Percentiles rank a stretch among this genome's conserved stretches.
These are phyloP conservation scores for Echinosophora koreensis DNA, from an alignment of 306 rosid genomes.

Conservation along the genomic window DNA sequence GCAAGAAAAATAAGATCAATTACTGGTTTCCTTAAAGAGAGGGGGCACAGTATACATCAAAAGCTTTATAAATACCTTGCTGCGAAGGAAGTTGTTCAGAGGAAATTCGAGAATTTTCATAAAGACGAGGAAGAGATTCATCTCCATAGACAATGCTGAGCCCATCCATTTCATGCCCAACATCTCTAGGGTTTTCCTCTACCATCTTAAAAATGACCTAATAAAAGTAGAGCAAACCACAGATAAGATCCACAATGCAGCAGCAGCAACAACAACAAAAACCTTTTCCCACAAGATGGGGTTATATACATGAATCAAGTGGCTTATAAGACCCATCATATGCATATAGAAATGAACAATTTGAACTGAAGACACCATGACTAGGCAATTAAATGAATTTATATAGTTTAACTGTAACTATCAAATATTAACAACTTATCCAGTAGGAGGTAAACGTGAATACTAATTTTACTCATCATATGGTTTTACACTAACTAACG, in stretches of 20 bases:
- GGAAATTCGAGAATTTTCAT: slow-evolving; percentile 93
- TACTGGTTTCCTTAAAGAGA: background rate
- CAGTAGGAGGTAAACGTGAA: slow-evolving; percentile 17
- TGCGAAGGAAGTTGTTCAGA: slow-evolving; percentile 95
- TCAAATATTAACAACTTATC: background rate
- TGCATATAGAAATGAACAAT: slow-evolving; percentile 1
- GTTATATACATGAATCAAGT: slow-evolving; percentile 19
- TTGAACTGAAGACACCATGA: slow-evolving; percentile 16
- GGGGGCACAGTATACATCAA: background rate
- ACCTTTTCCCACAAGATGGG: background rate
- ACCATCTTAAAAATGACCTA: slow-evolving; percentile 98
- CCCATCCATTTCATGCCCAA: slow-evolving; percentile 99
- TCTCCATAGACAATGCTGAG: slow-evolving; percentile 96
- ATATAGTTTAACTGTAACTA: slow-evolving; percentile 21
- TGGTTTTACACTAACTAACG: slow-evolving; percentile 14
- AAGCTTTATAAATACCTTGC: slow-evolving; percentile 56
- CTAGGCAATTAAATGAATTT: background rate
- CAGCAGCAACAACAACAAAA: background rate
- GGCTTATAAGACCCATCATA: slow-evolving; percentile 14
- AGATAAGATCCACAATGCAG: slow-evolving; percentile 36
- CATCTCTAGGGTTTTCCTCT: slow-evolving; percentile 98
- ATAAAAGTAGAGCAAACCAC: slow-evolving; percentile 42
- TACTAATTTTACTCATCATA: background rate
- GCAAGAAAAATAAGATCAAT: slow-evolving; percentile 40
- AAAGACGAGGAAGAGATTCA: slow-evolving; percentile 90